Evolutionary conservation across 2,329 filamentous ascomycete genomes (phyloP), one percentile per base, ranked within the genome.

Genomic region (Elsinoe ampelina): DNA sequence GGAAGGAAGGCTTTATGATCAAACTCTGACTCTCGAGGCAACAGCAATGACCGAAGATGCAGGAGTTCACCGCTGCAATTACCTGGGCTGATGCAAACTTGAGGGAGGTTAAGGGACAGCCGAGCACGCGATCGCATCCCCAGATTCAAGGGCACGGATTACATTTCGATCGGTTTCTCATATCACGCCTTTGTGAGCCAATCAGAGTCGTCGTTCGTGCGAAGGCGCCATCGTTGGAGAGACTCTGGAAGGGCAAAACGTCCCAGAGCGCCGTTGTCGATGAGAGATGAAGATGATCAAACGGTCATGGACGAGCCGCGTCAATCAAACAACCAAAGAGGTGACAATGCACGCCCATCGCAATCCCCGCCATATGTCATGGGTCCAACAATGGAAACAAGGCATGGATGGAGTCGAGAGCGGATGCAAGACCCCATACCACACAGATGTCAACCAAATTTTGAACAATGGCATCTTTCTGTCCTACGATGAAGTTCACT

Each of bases 81-180:
- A 52, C 48, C 6, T 19, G 13, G 17, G 15, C 12, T 52, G 32
- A 52, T 52, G 48, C 32, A 34, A 34, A 26, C 26, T 12, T 38
- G 32, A 36, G 48, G 19, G 35, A 35, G 48, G 48, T 50, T 52
- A 52, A 38, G 48, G 48, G 35, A 36, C 20, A 22, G 17, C 20
- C 35, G 38, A 52, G 48, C 48, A 52, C 48, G 48, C 48, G 48
- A 52, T 52, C 48, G 32, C 32, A 38, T 50, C 48, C 48, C 48
- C 48, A 38, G 48, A 39, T 39, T 34, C 15, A 34, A 35, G 26
- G 17, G 48, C 48, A 52, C 48, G 48, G 17, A 22, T 34, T 34
- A 38, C 48, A 36, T 35, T 38, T 35, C 17, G 48, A 52, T 26
- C 45, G 19, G 45, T 50, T 35, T 15, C 45, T 34, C 17, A 15